phyloP scores from a whole-genome alignment of 306 rosid genomes.

The Prunus mume region DNA sequence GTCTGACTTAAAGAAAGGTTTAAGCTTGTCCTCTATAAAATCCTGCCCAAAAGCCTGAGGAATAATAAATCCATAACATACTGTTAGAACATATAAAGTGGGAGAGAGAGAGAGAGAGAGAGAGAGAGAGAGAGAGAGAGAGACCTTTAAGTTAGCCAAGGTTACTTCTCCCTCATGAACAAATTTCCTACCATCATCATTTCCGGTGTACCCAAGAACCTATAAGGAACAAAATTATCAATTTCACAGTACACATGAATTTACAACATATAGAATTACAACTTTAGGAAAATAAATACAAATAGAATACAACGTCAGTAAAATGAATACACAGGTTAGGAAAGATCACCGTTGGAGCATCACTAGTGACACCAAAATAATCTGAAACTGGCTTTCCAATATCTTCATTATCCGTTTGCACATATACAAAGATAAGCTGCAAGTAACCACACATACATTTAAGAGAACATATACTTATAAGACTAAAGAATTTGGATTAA shows the following conservation, averaged over 20 bases:
- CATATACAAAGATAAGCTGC: slow-evolving; percentile 86
- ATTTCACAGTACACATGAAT: slow-evolving; percentile 9
- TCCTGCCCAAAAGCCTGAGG: slow-evolving; percentile 76
- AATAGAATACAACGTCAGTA: slow-evolving; percentile 1
- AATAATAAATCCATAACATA: slow-evolving; percentile 17
- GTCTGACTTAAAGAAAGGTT: slow-evolving; percentile 87
- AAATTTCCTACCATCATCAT: slow-evolving; percentile 82
- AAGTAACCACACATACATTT: background rate
- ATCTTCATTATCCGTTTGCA: slow-evolving; percentile 85
- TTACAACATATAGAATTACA: slow-evolving; percentile 11
- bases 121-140: slow-evolving; percentile 15
- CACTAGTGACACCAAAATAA: slow-evolving; percentile 79
- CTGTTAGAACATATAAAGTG: slow-evolving; percentile 13
- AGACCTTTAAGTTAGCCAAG: slow-evolving; percentile 69
- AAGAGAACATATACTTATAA: background rate
- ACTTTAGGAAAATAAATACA: background rate
- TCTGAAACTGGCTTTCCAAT: slow-evolving; percentile 90
- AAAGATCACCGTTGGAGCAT: slow-evolving; percentile 64
- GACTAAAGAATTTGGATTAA: background rate
- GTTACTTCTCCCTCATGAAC: slow-evolving; percentile 69
- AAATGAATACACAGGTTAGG: background rate
- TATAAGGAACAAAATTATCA: slow-evolving; percentile 24
- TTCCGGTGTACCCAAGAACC: slow-evolving; percentile 89
- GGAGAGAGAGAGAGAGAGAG: slow-evolving; percentile 1
- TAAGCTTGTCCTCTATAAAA: slow-evolving; percentile 90